Conservation (phyloP, 2,329 filamentous ascomycete genomes). For the Teratosphaeria nubilosa region DNA sequence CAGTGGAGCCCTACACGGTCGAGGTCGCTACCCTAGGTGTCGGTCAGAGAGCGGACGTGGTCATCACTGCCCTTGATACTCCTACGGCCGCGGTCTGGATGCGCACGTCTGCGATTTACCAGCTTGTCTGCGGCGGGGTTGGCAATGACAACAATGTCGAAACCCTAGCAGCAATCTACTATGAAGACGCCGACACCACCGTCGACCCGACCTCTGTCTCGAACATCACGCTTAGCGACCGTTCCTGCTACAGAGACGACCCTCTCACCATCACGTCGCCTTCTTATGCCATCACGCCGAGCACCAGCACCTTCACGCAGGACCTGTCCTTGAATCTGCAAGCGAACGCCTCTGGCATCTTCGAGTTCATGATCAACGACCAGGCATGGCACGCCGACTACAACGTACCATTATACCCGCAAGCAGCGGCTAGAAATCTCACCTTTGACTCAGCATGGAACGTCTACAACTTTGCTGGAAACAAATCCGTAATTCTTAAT, state of each 20-base stretch:
- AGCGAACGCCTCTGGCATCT: slow-evolving; percentile 36
- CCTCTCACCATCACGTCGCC: slow-evolving; percentile 45
- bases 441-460: slow-evolving; percentile 24
- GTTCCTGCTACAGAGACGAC: slow-evolving; percentile 44
- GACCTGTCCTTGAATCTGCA: slow-evolving; percentile 40
- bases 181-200: slow-evolving; percentile 46
- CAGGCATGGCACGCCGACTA: slow-evolving; percentile 42
- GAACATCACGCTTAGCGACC: slow-evolving; percentile 31
- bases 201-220: slow-evolving; percentile 33
- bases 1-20: slow-evolving; percentile 31
- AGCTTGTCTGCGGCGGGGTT: slow-evolving; percentile 14
- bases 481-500: slow-evolving; percentile 29
- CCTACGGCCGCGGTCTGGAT: slow-evolving; percentile 27
- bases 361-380: slow-evolving; percentile 47
- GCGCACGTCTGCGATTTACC: slow-evolving; percentile 16
- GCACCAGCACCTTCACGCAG: slow-evolving; percentile 21
- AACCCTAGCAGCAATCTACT: slow-evolving; percentile 55
- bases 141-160: slow-evolving; percentile 15
- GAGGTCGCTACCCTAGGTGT: slow-evolving; percentile 44
- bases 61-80: slow-evolving; percentile 29
- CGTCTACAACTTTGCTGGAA: slow-evolving; percentile 31
- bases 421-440: slow-evolving; percentile 26
- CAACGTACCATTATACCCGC: slow-evolving; percentile 29
- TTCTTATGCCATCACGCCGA: slow-evolving; percentile 39
- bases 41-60: slow-evolving; percentile 42